Evolutionary conservation across 2,329 filamentous ascomycete species (phyloP), one percentile per base, ranked within the genome.

Genomic region (Aspergillus terreus): DNA sequence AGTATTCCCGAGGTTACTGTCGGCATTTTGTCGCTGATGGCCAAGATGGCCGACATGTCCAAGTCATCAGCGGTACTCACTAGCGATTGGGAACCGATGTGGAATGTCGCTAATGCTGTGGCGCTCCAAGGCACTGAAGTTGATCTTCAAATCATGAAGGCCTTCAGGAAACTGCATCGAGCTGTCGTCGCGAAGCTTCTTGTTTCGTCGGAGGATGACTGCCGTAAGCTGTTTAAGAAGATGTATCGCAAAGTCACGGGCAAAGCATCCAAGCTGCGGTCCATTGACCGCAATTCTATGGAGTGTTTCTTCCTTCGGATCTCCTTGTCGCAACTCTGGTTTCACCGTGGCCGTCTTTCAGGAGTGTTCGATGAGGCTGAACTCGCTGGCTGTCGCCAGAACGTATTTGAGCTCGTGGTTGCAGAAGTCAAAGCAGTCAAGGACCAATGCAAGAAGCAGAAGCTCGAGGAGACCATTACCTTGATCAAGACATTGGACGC

Each of bases 21-120:
- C 15, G 66, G 69, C 3, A 56, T 71, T 3, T 46, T 74, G 41
- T 67, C 70, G 4, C 58, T 74, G 54, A 71, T 74, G 68, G 68
- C 70, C 0, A 72, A 68, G 32, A 49, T 74, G 43, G 64, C 70
- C 4, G 64, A 67, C n/a, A 66, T 70, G 63, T 64, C 71, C 4
- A 74, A 73, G 52, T 71, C 66, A 7, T 58, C 69, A 33, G 70
- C 69, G 6, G 54, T 57, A 15, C 44, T 73, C 21, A 72, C 68
- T 9, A 65, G 62, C 44, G 66, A 70, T 43, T 66, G 64, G 60
- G 66, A 69, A 21, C 64, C 64, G 4, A 59, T 70, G 33, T 74
- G 70, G 66, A 66, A 64, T 32, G 61, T 68, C 23, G 69, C 69
- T 21, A 65, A 65, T 51, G 61, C 64, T n/a, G 58, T 73, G 43